phyloP scores from a whole-genome alignment of 768 basidiomycete genomes.

The Butyriboletus loyo region DNA sequence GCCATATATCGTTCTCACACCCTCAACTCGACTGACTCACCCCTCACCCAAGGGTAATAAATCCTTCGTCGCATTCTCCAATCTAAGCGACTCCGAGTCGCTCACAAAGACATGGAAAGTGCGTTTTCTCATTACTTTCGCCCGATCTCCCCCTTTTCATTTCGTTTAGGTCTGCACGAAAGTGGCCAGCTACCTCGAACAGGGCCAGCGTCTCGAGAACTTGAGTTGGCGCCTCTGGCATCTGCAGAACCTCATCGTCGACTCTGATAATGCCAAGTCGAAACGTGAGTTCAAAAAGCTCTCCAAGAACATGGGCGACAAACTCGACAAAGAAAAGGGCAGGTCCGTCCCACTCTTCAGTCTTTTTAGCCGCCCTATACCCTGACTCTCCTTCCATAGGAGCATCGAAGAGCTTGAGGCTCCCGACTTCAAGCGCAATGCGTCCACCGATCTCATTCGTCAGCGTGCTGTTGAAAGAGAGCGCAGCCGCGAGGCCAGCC shows the following conservation, averaged over 20 bases:
- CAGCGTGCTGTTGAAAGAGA: slow-evolving; percentile 82
- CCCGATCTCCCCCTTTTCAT: slow-evolving; percentile 8
- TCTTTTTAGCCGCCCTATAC: slow-evolving; percentile 8
- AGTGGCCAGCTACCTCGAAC: slow-evolving; percentile 87
- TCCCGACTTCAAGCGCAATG: slow-evolving; percentile 76
- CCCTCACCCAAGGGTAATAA: slow-evolving; percentile 71
- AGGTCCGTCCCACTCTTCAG: slow-evolving; percentile 48
- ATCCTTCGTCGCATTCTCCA: slow-evolving; percentile 91
- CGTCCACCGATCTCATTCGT: slow-evolving; percentile 75
- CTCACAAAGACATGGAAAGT: slow-evolving; percentile 93
- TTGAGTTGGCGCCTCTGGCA: slow-evolving; percentile 92
- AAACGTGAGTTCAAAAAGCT: slow-evolving; percentile 91
- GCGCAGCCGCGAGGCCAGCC: slow-evolving; percentile 67
- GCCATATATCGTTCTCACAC: neutral
- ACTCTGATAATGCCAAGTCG: slow-evolving; percentile 81
- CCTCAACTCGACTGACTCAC: slow-evolving; percentile 10
- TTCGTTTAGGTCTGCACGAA: slow-evolving; percentile 74
- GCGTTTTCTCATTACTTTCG: slow-evolving; percentile 12
- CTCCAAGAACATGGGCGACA: slow-evolving; percentile 86
- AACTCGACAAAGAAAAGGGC: slow-evolving; percentile 90
- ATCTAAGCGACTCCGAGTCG: slow-evolving; percentile 79
- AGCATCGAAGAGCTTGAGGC: slow-evolving; percentile 84
- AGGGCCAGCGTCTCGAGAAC: slow-evolving; percentile 89
- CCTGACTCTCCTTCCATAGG: slow-evolving; percentile 37
- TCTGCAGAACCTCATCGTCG: slow-evolving; percentile 87